Base-by-base conservation (phyloP, 73 alveolate species). In the Paraurostyla sp. region DNA sequence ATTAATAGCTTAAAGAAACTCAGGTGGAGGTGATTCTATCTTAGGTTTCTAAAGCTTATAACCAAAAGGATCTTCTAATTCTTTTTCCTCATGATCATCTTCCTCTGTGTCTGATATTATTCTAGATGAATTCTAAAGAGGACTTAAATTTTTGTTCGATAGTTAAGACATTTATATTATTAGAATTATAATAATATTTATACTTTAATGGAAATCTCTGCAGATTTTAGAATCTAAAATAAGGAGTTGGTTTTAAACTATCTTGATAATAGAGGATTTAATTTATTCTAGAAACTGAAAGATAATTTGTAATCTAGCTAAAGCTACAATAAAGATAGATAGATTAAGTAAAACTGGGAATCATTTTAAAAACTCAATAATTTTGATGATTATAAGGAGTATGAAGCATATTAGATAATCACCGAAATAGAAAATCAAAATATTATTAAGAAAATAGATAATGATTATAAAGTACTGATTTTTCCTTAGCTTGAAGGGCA, bases 21-120 rank as follows among this genome's bases (percentile, higher is more conserved):
- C 30, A 25, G 13, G 3, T n/a, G 25, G 22, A 25, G 49, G 48
- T 7, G 20, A 11, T 6, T 16, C 15, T 3, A 15, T 36, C 18
- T 6, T 65, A 38, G 46, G 58, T 15, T 32, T 65, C 35, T 65
- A 0, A 11, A 38, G 60, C 25, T 65, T 16, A 36, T 38, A 32
- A 38, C 82, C 82, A 65, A 65, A 65, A 9, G 58, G 60, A 38
- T 65, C 82, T 65, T 65, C 82, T 38, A 3, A 15, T 6, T 15
- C 3, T 27, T 29, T 30, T 59, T 23, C 42, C 3, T 13, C 25
- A 11, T 23, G 15, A 15, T 6, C 9, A 6, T 59, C 48, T 3
- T 29, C 49, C 16, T 4, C 4, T 59, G 76, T 15, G 16, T 6
- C 6, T 7, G 48, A 23, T 27, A 59, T 59, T 59, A 59, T 23